A percentile compares a stretch with the other conserved stretches of the same genome.
Evolutionary conservation across 163 green algal genomes (phyloP).

Genomic region (Scenedesmus sp.): DNA sequence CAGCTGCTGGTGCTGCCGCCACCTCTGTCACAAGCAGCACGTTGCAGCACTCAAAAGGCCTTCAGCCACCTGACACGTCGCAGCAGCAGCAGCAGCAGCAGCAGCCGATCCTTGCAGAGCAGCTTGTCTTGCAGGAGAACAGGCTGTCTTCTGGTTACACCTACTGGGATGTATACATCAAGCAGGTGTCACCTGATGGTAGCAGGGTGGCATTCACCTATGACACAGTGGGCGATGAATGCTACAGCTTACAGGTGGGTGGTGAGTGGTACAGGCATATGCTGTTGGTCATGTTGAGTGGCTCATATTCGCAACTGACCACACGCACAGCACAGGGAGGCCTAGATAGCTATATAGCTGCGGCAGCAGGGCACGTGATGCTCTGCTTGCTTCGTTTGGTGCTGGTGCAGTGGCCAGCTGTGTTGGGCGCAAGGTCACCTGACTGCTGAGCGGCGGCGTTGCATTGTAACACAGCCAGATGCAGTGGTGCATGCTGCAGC

Average conservation of each 20-base stretch:
- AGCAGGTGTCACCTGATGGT: constrained; percentile 24
- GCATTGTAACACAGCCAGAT: no score
- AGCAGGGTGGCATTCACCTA: background rate
- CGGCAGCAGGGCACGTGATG: no score
- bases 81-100: constrained; percentile 13
- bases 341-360: no score
- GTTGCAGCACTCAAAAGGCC: background rate
- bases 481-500: no score
- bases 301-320: no score
- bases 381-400: no score
- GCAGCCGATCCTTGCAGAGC: background rate
- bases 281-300: no score
- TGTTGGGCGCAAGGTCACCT: no score
- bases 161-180: constrained; percentile 17
- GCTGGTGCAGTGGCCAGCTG: no score
- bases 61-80: background rate
- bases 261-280: constrained; percentile 16
- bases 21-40: background rate
- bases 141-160: background rate
- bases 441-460: no score
- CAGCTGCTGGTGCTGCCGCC: background rate
- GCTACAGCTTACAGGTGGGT: constrained; percentile 44
- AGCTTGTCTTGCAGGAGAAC: constrained; percentile 37
- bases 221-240: constrained; percentile 38
- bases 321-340: no score